These are phyloP conservation scores for Aspergillus conjunctus DNA, from an alignment of 495 filamentous ascomycete genomes.

Conservation along the genomic window DNA sequence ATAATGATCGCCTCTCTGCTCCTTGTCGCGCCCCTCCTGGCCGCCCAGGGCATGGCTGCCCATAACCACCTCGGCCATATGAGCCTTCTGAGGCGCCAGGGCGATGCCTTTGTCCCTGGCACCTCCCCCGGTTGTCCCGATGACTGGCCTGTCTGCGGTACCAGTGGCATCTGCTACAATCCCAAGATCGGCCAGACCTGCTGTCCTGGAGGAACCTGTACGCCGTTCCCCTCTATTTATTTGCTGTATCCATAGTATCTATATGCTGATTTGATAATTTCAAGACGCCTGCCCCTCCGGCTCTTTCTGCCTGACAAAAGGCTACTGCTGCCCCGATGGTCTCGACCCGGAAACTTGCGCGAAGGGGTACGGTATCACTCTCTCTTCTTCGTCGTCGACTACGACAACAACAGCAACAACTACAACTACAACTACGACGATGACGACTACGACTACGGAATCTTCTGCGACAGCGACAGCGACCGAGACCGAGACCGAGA, in stretches of 20 bases:
- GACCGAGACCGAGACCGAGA: background rate
- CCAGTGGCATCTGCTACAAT: constrained; percentile 23
- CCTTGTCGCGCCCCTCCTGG: constrained; percentile 17
- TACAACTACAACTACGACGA: background rate
- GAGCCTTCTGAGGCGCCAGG: constrained; percentile 17
- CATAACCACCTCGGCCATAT: background rate
- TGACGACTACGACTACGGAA: background rate
- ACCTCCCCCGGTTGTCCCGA: constrained; percentile 22
- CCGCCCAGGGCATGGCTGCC: constrained; percentile 19
- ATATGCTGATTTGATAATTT: background rate
- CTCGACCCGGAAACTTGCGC: constrained; percentile 21
- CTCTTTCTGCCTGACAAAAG: constrained; percentile 19
- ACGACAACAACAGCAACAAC: background rate
- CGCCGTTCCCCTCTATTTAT: constrained; percentile 3
- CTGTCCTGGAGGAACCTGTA: constrained; percentile 24
- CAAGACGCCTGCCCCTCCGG: constrained; percentile 22
- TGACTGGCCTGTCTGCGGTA: constrained; percentile 16
- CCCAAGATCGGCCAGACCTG: constrained; percentile 18
- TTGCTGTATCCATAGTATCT: background rate
- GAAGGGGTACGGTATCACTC: constrained; percentile 12
- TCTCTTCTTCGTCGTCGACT: constrained; percentile 5
- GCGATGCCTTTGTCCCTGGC: constrained; percentile 18
- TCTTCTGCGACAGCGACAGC: background rate
- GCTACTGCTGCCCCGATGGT: constrained; percentile 22
- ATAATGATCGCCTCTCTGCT: constrained; percentile 12